These are phyloP conservation scores for Tillandsia fasciculata DNA, from an alignment of 176 grass and related monocot genomes.

Conservation along the genomic window DNA sequence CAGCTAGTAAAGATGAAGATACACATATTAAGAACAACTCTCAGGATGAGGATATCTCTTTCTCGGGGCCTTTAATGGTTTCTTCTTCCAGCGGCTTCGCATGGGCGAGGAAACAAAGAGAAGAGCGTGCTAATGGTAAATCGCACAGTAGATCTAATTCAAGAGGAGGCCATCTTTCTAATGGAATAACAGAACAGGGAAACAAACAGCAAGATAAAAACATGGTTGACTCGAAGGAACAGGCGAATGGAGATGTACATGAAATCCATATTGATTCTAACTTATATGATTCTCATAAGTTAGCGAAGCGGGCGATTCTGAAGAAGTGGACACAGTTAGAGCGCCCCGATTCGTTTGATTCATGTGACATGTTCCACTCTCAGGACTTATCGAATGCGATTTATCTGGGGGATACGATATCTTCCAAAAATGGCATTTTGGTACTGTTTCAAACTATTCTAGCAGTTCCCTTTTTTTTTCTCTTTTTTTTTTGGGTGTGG, in stretches of 20 bases:
- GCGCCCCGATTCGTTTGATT: conserved; percentile 72
- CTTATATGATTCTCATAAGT: conserved; percentile 27
- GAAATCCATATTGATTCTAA: conserved; percentile 16
- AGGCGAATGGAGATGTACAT: conserved; percentile 27
- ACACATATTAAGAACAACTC: conserved; percentile 42
- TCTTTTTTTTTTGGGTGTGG: conserved; percentile 11
- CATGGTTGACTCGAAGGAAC: conserved; percentile 28
- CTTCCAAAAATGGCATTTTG: conserved; percentile 46
- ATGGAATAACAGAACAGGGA: conserved; percentile 15
- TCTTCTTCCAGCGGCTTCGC: conserved; percentile 71
- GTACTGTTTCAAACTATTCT: conserved; percentile 19
- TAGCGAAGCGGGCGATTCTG: conserved; percentile 41
- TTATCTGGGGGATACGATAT: conserved; percentile 36
- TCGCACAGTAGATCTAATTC: conserved; percentile 45
- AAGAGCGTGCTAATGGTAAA: conserved; percentile 29
- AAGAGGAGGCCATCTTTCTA: conserved; percentile 30
- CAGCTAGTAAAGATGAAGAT: conserved; percentile 25
- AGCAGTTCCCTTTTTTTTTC: conserved; percentile 8
- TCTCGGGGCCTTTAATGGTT: conserved; percentile 69
- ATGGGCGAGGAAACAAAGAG: conserved; percentile 66
- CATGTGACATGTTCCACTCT: conserved; percentile 37
- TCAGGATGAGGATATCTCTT: conserved; percentile 32
- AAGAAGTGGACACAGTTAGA: conserved; percentile 83
- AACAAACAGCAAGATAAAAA: conserved; percentile 27
- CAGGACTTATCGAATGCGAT: conserved; percentile 47